Percentiles rank a stretch among this genome's conserved stretches.
Evolutionary conservation across 345 rosid species (phyloP).

Genomic region (Turritis glabra): DNA sequence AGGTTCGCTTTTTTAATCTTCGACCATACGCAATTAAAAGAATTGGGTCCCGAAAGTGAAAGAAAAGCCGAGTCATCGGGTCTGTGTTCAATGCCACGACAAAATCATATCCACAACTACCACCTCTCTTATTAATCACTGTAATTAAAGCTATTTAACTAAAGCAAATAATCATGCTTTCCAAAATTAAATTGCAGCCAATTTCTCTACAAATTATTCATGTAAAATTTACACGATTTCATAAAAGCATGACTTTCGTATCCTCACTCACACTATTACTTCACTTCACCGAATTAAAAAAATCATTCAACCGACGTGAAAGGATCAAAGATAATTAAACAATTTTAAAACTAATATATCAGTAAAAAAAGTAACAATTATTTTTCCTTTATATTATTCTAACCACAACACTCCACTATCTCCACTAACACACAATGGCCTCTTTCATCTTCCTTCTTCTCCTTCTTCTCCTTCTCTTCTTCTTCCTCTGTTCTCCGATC

Average conservation of each 20-base stretch:
- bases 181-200: neutral
- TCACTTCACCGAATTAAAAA: neutral
- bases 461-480: constrained; percentile 26
- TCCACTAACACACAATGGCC: constrained; percentile 40
- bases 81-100: constrained; percentile 10
- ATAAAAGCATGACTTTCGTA: neutral
- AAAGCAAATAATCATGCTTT: neutral
- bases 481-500: neutral
- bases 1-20: too few species aligned
- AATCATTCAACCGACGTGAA: constrained; percentile 4
- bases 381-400: neutral
- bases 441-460: constrained; percentile 16
- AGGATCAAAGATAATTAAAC: neutral
- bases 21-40: neutral
- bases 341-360: neutral
- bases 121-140: constrained; percentile 4
- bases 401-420: constrained; percentile 19
- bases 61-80: constrained; percentile 14
- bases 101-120: neutral
- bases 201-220: too few species aligned
- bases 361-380: neutral
- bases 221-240: neutral
- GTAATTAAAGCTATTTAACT: neutral
- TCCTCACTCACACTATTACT: neutral
- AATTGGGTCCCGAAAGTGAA: neutral